Base-by-base conservation (phyloP, 2,329 filamentous ascomycete species). In the Apiospora kogelbergensis region DNA sequence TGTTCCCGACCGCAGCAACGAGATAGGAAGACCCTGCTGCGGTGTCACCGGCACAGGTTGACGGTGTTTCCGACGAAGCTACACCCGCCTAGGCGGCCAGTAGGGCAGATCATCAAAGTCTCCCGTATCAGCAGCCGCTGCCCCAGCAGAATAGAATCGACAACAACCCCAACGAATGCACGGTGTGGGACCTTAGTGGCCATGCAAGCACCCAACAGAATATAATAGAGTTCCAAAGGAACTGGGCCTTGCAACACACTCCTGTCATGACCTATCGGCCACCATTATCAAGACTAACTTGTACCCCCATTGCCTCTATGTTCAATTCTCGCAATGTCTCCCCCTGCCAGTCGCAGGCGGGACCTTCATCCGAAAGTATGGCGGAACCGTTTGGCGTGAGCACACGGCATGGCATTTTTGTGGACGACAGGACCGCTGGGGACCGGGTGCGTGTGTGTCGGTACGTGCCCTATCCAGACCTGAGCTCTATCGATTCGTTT, bases 1-100 rank as follows among this genome's bases (percentile, higher is more conserved):
- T 89, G 74, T 95, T 95, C 73, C 91, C 90, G n/a, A 68, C 72
- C 26, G 74, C 80, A 2, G 81, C 81, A 46, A 76, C 80, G 42
- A 76, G 77, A 66, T 78, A 72, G 66, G 1, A 22, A 37, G 17
- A 7, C 30, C 20, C 53, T 37, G 53, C 20, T 44, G 6, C 37
- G 22, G 63, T 10, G 22, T 37, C 20, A 13, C 70, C 72, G 20
- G 73, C 73, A 75, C 77, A 77, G 74, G 65, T 70, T 53, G 65
- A 66, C 33, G 67, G 42, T 3, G 41, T 37, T 42, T 11, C 33
- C 63, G 45, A 44, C 11, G n/a, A 20, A 41, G 48, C 22, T 53
- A 24, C 46, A 67, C n/a, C 46, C 24, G 22, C 22, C 20, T 48
- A 67, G 42, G 65, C 53, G 53, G 65, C 45, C n/a, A 48, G 33